phyloP scores from a whole-genome alignment of 164 flowering plant genomes.

The Akebia trifoliata region DNA sequence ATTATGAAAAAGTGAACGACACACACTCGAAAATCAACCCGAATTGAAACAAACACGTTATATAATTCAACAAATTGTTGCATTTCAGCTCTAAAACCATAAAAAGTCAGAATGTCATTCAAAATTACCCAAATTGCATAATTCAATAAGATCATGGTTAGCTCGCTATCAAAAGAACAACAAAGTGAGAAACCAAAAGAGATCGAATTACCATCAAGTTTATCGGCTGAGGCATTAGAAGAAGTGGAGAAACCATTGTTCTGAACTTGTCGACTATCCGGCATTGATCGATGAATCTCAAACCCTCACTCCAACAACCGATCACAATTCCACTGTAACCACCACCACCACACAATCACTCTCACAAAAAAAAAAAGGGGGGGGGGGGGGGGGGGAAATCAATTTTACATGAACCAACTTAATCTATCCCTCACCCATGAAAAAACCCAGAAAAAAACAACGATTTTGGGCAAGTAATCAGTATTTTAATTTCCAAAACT shows the following conservation, averaged over 20 bases:
- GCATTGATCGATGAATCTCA: slow-evolving; percentile 14
- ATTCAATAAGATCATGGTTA: too few species aligned
- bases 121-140: too few species aligned
- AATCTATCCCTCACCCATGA: slow-evolving; percentile 1
- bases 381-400: too few species aligned
- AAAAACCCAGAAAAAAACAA: background rate
- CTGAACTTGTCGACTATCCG: slow-evolving; percentile 19
- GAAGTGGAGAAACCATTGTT: slow-evolving; percentile 11
- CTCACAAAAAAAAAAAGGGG: background rate
- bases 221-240: slow-evolving; percentile 12
- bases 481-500: background rate
- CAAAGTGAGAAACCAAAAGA: background rate
- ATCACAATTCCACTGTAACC: background rate
- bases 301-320: background rate
- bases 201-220: slow-evolving; percentile 17
- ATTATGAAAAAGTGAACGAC: background rate
- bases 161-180: background rate
- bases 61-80: too few species aligned
- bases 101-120: too few species aligned
- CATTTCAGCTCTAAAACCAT: too few species aligned
- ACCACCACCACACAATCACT: slow-evolving; percentile 6
- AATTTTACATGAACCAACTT: background rate
- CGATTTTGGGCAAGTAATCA: background rate
- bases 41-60: background rate
- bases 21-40: background rate